These are phyloP conservation scores for Yamadazyma songkhlaensis DNA, from an alignment of 1,139 yeast species.

Conservation along the genomic window DNA sequence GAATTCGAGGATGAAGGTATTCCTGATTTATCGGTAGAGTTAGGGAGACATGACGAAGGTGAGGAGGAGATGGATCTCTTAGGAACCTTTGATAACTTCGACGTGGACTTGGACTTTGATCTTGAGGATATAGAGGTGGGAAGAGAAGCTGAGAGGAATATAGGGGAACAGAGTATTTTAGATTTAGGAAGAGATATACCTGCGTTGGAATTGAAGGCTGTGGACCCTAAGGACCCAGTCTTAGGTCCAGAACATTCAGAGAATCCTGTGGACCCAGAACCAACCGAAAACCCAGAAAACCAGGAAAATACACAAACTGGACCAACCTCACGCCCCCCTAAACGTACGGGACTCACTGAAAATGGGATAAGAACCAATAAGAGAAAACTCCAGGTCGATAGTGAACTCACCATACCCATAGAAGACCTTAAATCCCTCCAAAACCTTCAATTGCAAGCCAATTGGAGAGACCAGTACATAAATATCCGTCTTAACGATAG, in stretches of 20 bases:
- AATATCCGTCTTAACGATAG: conserved; percentile 27
- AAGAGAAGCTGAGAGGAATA: conserved; percentile 31
- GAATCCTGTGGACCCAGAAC: conserved; percentile 3
- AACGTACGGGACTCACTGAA: conserved; percentile 39
- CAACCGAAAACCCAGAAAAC: conserved; percentile 15
- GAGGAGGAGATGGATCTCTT: conserved; percentile 11
- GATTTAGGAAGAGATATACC: conserved; percentile 17
- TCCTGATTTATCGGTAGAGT: conserved; percentile 45
- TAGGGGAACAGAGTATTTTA: conserved; percentile 31
- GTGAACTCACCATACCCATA: conserved; percentile 30
- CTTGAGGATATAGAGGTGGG: conserved; percentile 45
- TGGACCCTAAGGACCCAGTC: conserved; percentile 10
- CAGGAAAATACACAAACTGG: too few species aligned
- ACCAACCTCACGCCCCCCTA: too few species aligned
- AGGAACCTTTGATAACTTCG: conserved; percentile 38
- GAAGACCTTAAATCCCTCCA: conserved; percentile 34
- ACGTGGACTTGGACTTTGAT: conserved; percentile 35
- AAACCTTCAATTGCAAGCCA: conserved; percentile 19
- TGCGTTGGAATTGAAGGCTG: conserved; percentile 30
- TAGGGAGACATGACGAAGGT: conserved; percentile 42
- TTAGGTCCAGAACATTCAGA: conserved; percentile 6
- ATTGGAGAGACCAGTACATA: conserved; percentile 18
- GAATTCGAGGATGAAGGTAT: conserved; percentile 57
- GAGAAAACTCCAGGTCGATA: conserved; percentile 37
- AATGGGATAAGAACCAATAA: conserved; percentile 41